Evolutionary conservation across 1,284 basidiomycete species (phyloP), one percentile per base, ranked within the genome.

Genomic region (Trametes hirsuta): DNA sequence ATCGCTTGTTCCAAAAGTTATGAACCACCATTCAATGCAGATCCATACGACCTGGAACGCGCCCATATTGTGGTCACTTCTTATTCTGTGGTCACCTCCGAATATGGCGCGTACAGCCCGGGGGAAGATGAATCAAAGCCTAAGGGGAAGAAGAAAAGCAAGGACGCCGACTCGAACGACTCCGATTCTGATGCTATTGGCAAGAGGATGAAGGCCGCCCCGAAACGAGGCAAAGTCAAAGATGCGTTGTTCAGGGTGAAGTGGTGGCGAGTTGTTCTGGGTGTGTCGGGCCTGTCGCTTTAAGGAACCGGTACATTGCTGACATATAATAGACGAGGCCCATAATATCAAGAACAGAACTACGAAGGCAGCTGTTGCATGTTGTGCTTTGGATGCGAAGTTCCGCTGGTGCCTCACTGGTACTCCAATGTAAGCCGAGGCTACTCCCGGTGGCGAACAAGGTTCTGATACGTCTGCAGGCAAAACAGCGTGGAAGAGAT

Each of bases 331-430:
- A 94, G 95, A 98, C 70, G 97, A 99, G 73, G 97, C 97, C 0
- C 97, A 99, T 71, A 95, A 93, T 69, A 98, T 99, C 79, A 98
- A 98, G 82, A 97, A 98, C 70, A 81, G 87, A 59, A 90, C 84
- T 36, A 94, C 96, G 0, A 93, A 95, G 72, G 83, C 85, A 34
- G 88, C 93, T 1, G 80, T 88, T 44, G 95, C 94, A 0, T 96
- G 95, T 61, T 93, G 86, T 60, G 90, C 82, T 1, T 80, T 99
- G 10, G 76, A 87, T 39, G 84, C 84, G 11, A 93, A 92, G 71
- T 95, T 85, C 72, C 83, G 93, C 47, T 97, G 95, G 95, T 94
- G 91, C 72, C 76, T 97, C 57, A 96, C 94, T 5, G 94, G 94
- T 51, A 96, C 94, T 8, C 94, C 94, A 0, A 90, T 97, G 83